phyloP scores from a whole-genome alignment of 768 basidiomycete genomes.

The Russula emetica region DNA sequence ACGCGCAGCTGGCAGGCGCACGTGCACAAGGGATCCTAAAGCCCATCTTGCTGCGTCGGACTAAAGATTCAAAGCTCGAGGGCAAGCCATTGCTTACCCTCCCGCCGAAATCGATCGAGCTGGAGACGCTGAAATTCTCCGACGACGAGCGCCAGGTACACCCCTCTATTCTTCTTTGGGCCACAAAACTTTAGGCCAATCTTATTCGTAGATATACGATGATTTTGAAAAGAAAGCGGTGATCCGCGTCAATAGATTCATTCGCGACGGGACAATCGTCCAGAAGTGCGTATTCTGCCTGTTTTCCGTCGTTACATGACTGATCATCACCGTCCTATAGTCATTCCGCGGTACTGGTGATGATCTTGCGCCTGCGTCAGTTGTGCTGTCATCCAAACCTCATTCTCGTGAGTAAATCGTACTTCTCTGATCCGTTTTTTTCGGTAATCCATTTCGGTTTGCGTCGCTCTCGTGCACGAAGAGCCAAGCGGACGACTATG shows the following conservation, averaged over 20 bases:
- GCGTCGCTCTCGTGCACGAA: constrained; percentile 21
- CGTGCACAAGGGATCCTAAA: constrained; percentile 66
- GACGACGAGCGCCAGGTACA: constrained; percentile 59
- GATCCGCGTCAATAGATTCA: constrained; percentile 55
- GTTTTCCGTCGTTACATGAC: neutral
- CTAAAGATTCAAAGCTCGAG: constrained; percentile 61
- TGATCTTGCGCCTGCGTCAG: constrained; percentile 74
- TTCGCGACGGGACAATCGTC: constrained; percentile 58
- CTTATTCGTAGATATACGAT: constrained; percentile 47
- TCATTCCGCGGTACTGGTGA: constrained; percentile 48
- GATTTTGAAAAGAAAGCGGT: constrained; percentile 52
- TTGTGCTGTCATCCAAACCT: constrained; percentile 70
- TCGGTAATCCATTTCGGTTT: neutral
- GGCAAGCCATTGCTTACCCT: constrained; percentile 66
- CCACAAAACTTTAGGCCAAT: neutral
- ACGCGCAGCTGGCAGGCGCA: constrained; percentile 60
- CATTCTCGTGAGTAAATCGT: constrained; percentile 47
- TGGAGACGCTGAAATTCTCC: constrained; percentile 59
- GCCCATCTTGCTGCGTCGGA: constrained; percentile 65
- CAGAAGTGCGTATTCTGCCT: constrained; percentile 54
- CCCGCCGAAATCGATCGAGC: constrained; percentile 54
- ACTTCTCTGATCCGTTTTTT: neutral
- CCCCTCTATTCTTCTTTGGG: neutral
- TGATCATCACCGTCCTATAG: constrained; percentile 32
- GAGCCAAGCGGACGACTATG: constrained; percentile 43